Conservation (phyloP, 768 basidiomycete species). For the Hortiboletus campestris region DNA sequence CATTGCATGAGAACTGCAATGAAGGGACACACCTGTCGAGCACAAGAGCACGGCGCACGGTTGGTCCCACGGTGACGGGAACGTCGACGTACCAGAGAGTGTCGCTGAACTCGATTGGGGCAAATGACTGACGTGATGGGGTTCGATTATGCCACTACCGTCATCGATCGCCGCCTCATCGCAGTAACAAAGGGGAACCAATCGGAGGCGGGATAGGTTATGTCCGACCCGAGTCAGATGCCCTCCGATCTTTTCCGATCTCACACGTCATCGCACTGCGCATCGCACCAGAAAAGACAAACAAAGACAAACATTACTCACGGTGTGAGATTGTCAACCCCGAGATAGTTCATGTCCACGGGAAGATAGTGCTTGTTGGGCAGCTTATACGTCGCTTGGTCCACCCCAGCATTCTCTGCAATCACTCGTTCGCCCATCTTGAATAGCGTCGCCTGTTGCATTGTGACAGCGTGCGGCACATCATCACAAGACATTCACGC, state of each 20-base stretch:
- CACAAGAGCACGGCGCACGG: not conserved
- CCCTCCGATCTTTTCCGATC: conserved; percentile 9
- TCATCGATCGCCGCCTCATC: conserved; percentile 27
- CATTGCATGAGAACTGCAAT: not conserved
- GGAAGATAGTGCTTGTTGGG: conserved; percentile 97
- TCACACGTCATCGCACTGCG: conserved; percentile 18
- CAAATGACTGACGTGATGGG: conserved; percentile 21
- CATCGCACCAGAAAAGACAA: not conserved
- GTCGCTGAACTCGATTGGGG: not conserved
- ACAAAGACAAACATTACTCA: conserved; percentile 33
- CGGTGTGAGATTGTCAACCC: conserved; percentile 69
- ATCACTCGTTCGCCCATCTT: conserved; percentile 81
- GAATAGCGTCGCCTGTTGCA: conserved; percentile 79
- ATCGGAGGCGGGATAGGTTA: conserved; percentile 3
- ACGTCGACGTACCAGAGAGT: not conserved
- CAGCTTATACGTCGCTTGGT: conserved; percentile 65
- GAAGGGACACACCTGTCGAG: not conserved
- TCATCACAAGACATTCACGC: conserved; percentile 11
- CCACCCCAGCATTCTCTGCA: conserved; percentile 57
- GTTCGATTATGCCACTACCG: conserved; percentile 26
- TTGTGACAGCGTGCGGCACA: not conserved
- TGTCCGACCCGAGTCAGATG: not conserved
- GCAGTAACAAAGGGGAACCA: conserved; percentile 4
- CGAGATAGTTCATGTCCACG: conserved; percentile 75
- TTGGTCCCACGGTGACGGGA: conserved; percentile 18